Evolutionary conservation across 2,329 filamentous ascomycete genomes (phyloP), one percentile per base, ranked within the genome.

Genomic region (Fusarium luffae): DNA sequence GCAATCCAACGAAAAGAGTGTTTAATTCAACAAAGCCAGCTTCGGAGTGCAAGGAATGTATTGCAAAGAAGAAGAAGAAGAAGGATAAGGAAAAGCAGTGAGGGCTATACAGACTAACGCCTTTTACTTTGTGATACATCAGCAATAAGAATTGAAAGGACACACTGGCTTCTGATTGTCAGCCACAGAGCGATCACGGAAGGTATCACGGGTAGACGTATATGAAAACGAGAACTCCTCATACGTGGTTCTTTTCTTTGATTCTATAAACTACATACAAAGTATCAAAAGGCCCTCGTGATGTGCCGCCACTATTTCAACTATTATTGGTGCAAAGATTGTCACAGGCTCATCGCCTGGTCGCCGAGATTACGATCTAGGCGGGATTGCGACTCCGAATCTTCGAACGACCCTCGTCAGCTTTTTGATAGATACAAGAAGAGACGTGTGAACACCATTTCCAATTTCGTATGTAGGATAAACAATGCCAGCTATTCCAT

Each of bases 221-320:
- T 12, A 12, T n/a, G 7, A 37, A n/a, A 7, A 7, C 18, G 1
- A n/a, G 10, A n/a, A 7, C 4, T n/a, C 0, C 34, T 6, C 34
- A n/a, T n/a, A n/a, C 34, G 11, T n/a, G 16, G 16, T 37, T n/a
- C 16, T 4, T n/a, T 37, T 10, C 0, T 12, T 12, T 0, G 4
- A n/a, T 0, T 11, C 10, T 37, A 11, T 2, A 11, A n/a, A 4
- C 3, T n/a, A 0, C 7, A n/a, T 7, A 37, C 7, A n/a, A 6
- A 12, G 5, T 12, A 37, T 12, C 2, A 4, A 0, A 37, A n/a
- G 12, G 3, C 10, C 1, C n/a, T n/a, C 10, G 3, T 6, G 6
- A 37, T 52, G n/a, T 52, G 49, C 11, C n/a, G 2, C 16, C n/a
- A 16, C 10, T 2, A 18, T 0, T 52, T 14, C 4, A 42, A n/a